These are phyloP conservation scores for Takakia lepidozioides DNA, from an alignment of 225 moss, liverwort and hornwort genomes.

Conservation along the genomic window DNA sequence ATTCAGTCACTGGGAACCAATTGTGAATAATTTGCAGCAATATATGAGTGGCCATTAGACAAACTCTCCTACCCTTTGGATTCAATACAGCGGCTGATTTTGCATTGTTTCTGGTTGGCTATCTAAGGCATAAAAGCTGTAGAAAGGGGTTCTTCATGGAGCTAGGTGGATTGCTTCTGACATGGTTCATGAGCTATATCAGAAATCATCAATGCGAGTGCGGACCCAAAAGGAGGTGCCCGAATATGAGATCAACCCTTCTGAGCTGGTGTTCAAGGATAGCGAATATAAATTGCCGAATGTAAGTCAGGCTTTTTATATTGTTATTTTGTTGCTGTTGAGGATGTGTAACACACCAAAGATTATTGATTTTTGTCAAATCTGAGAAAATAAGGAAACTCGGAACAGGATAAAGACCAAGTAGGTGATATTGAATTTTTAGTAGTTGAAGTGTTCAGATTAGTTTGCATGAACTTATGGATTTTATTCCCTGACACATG, in stretches of 20 bases:
- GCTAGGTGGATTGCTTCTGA: constrained; percentile 15
- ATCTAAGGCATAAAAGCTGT: no score
- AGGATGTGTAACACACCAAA: background rate
- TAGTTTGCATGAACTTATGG: background rate
- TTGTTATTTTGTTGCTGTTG: background rate
- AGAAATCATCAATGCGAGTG: constrained; percentile 67
- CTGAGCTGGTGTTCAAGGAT: constrained; percentile 29
- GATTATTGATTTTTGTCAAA: background rate
- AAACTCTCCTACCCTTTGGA: no score
- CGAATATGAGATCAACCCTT: constrained; percentile 75
- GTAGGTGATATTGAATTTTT: background rate
- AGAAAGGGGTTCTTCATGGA: no score
- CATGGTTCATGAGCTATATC: constrained; percentile 11
- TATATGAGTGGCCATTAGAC: no score
- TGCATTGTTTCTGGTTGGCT: no score
- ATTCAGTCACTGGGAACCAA: background rate
- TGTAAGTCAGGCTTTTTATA: constrained; percentile 8
- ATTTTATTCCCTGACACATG: no score
- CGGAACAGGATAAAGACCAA: no score
- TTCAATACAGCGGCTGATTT: no score
- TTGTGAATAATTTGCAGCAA: background rate
- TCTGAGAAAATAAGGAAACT: background rate
- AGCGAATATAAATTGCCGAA: constrained; percentile 29
- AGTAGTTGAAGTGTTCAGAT: background rate
- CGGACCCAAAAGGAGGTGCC: constrained; percentile 55